Evolutionary conservation across 2,329 filamentous ascomycete genomes (phyloP), one percentile per base, ranked within the genome.

Genomic region (Exophiala oligosperma): DNA sequence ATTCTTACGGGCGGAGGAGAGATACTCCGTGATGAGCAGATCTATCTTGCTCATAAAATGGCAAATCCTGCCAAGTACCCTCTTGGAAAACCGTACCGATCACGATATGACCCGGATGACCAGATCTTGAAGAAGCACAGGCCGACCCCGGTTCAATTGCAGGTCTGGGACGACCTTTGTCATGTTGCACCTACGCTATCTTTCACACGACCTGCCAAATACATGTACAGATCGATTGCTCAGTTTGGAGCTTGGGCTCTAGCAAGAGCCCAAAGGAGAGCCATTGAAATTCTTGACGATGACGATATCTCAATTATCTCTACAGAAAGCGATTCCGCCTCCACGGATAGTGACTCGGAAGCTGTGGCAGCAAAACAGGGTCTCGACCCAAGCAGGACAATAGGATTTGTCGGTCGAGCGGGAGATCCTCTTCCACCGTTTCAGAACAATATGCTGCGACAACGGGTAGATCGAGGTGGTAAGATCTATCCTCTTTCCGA

Each of bases 91-190:
- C 78, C 79, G 0, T 79, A 84, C 44, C 76, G 94, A 60, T 80
- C 87, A 35, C 82, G 87, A 38, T 79, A 81, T 59, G 86, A 87
- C 28, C 80, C 81, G 21, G 79, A 81, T 1, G 71, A 79, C 35
- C 69, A 73, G 9, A 74, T 72, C 11, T 68, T 94, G 14, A 77
- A 80, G 37, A 85, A 81, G 61, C 95, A 91, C 72, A 84, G 85
- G 57, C 90, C 92, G 0, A 99, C 94, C 0, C 85, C 96, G 66
- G 93, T 97, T 0, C 92, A 97, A 70, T 81, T 99, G 1, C 94
- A 97, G 71, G 88, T 97, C 1, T 97, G 93, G 92, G 93, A 97
- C 57, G 90, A 96, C 67, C 78, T 97, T 2, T 97, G 94, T 68
- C 93, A 97, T 70, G 92, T 96, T 4, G 87, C 89, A 0, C 91